phyloP scores from a whole-genome alignment of 192 early-diverging fungal genomes.

The Linnemannia exigua region DNA sequence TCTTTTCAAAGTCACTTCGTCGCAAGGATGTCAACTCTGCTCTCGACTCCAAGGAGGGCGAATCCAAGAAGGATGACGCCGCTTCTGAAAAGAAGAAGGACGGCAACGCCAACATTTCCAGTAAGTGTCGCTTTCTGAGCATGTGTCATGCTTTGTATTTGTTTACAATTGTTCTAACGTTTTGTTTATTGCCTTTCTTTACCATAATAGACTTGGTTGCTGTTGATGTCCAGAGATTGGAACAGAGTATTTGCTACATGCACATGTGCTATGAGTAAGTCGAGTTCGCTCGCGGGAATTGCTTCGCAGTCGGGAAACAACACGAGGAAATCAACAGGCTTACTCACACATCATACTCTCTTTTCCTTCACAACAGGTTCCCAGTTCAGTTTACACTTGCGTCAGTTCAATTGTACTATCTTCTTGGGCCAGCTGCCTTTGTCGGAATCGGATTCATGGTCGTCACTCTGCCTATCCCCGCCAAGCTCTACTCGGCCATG shows the following conservation, averaged over 20 bases:
- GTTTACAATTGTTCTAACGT: not conserved
- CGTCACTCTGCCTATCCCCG: constrained; percentile 72
- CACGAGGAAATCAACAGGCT: not conserved
- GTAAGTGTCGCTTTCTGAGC: constrained; percentile 10
- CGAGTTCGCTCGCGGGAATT: not conserved
- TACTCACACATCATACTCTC: not conserved
- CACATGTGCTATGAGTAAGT: constrained; percentile 61
- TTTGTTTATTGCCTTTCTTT: constrained; percentile 4
- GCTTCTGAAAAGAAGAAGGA: constrained; percentile 1
- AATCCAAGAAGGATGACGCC: constrained; percentile 19
- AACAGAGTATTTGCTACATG: constrained; percentile 27
- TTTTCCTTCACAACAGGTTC: constrained; percentile 63
- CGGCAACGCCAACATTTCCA: constrained; percentile 4
- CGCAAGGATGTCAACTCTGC: constrained; percentile 53
- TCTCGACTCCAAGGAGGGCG: constrained; percentile 49
- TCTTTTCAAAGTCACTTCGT: constrained; percentile 59
- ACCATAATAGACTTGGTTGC: constrained; percentile 41
- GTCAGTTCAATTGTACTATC: constrained; percentile 72
- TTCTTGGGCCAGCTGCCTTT: constrained; percentile 86
- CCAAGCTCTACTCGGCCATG: constrained; percentile 57
- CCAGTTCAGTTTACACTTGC: constrained; percentile 77
- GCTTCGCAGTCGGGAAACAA: not conserved
- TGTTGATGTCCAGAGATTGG: constrained; percentile 42
- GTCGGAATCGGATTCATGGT: constrained; percentile 82
- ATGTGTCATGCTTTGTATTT: not conserved